Percentiles rank a stretch among this genome's conserved stretches.
These are phyloP conservation scores for Clathrospora elynae DNA, from an alignment of 2,329 filamentous ascomycete species.

Conservation along the genomic window DNA sequence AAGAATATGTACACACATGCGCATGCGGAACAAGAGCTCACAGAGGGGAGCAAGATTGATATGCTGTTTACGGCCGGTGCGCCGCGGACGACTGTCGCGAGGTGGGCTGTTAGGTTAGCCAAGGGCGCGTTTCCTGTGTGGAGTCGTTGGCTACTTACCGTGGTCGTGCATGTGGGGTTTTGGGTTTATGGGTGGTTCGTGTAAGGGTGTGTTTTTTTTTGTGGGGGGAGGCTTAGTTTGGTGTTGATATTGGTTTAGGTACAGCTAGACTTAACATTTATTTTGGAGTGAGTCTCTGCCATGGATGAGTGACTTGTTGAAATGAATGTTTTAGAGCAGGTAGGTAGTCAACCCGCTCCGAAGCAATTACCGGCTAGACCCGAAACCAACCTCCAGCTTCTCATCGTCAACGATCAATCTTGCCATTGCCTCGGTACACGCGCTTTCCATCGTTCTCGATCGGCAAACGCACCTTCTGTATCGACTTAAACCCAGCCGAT, in stretches of 20 bases:
- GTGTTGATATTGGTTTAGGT: too few species aligned
- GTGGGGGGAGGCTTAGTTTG: too few species aligned
- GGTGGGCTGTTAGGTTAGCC: slow-evolving; percentile 28
- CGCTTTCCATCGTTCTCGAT: slow-evolving; percentile 48
- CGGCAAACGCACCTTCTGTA: slow-evolving; percentile 11
- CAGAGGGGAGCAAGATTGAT: slow-evolving; percentile 53
- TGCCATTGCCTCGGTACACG: slow-evolving; percentile 44
- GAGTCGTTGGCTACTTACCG: slow-evolving; percentile 21
- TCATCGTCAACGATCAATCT: too few species aligned
- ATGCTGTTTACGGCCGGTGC: slow-evolving; percentile 57
- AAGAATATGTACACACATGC: slow-evolving; percentile 47
- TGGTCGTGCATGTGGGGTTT: slow-evolving; percentile 22
- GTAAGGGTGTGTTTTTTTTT: too few species aligned
- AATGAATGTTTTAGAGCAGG: too few species aligned
- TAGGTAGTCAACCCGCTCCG: too few species aligned
- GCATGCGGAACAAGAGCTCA: slow-evolving; percentile 42
- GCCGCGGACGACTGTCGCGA: slow-evolving; percentile 53
- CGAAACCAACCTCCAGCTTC: too few species aligned
- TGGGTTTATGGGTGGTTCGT: slow-evolving; percentile 28
- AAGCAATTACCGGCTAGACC: too few species aligned
- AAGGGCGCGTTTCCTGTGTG: slow-evolving; percentile 22
- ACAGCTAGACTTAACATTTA: too few species aligned
- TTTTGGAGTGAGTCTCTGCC: too few species aligned
- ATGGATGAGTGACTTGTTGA: too few species aligned
- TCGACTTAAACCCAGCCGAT: slow-evolving; percentile 4